These are phyloP conservation scores for Fusarium decemcellulare DNA, from an alignment of 2,329 filamentous ascomycete genomes.

Conservation along the genomic window DNA sequence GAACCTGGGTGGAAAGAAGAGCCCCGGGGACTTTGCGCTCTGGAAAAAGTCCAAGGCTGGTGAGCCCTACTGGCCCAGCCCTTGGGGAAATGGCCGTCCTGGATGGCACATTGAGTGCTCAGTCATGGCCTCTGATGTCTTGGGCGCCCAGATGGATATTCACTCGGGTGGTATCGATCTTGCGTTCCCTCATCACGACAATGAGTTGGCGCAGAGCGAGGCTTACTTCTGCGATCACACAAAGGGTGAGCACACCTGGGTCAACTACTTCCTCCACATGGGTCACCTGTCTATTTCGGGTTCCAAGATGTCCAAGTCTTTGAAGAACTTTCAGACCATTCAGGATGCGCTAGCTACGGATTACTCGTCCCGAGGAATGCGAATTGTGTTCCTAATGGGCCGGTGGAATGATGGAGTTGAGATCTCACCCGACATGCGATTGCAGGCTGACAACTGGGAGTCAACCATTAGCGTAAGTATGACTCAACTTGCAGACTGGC, in stretches of 20 bases:
- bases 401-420: conserved; percentile 94
- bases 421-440: conserved; percentile 86
- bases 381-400: conserved; percentile 89
- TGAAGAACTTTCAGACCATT: conserved; percentile 98
- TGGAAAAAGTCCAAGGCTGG: conserved; percentile 96
- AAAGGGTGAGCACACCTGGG: conserved; percentile 79
- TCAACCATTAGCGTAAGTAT: conserved; percentile 75
- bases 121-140: conserved; percentile 92
- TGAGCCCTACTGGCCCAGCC: conserved; percentile 90
- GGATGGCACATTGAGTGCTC: conserved; percentile 99
- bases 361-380: conserved; percentile 84
- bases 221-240: conserved; percentile 78
- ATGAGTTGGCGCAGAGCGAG: conserved; percentile 91
- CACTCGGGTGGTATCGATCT: conserved; percentile 95
- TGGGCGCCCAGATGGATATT: conserved; percentile 89
- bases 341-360: conserved; percentile 79
- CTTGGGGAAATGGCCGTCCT: conserved; percentile 89
- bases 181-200: conserved; percentile 93
- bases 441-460: conserved; percentile 84
- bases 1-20: conserved; percentile 76
- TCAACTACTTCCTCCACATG: conserved; percentile 97
- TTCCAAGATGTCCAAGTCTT: conserved; percentile 94
- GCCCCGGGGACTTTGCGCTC: conserved; percentile 87
- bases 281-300: conserved; percentile 89
- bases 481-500: neutral